These are phyloP conservation scores for Puccinia hordei DNA, from an alignment of 1,284 basidiomycete genomes.

Conservation along the genomic window DNA sequence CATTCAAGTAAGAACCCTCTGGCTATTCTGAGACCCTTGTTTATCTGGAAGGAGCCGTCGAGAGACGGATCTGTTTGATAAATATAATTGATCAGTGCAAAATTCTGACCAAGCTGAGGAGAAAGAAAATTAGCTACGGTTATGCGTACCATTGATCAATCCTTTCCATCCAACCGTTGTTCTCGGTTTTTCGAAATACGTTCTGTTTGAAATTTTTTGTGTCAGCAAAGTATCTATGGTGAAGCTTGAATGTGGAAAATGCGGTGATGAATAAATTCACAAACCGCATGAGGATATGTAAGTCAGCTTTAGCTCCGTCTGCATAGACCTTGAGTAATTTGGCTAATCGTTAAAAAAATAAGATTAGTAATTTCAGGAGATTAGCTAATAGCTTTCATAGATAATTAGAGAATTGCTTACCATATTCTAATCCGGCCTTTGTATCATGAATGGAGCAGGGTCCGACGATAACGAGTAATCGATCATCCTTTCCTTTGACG, in stretches of 20 bases:
- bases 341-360: slow-evolving; percentile 59
- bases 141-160: slow-evolving; percentile 74
- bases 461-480: slow-evolving; percentile 78
- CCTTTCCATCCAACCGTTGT: slow-evolving; percentile 99
- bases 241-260: background rate
- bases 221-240: background rate
- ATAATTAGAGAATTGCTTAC: background rate
- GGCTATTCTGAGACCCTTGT: slow-evolving; percentile 90
- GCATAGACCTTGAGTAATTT: slow-evolving; percentile 77
- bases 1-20: slow-evolving; percentile 76
- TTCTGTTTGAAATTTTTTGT: slow-evolving; percentile 43
- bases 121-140: background rate
- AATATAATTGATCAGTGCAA: background rate
- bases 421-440: slow-evolving; percentile 30
- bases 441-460: slow-evolving; percentile 68
- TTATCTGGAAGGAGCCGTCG: slow-evolving; percentile 83
- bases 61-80: slow-evolving; percentile 69
- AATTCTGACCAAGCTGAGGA: no score
- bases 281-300: slow-evolving; percentile 81
- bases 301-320: slow-evolving; percentile 75
- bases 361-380: background rate
- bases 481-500: slow-evolving; percentile 80
- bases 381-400: background rate
- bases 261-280: slow-evolving; percentile 18
- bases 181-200: slow-evolving; percentile 62